Percentiles rank a stretch among this genome's conserved stretches.
These are phyloP conservation scores for Tolypocladium tropicale DNA, from an alignment of 2,329 filamentous ascomycete genomes.

Conservation along the genomic window DNA sequence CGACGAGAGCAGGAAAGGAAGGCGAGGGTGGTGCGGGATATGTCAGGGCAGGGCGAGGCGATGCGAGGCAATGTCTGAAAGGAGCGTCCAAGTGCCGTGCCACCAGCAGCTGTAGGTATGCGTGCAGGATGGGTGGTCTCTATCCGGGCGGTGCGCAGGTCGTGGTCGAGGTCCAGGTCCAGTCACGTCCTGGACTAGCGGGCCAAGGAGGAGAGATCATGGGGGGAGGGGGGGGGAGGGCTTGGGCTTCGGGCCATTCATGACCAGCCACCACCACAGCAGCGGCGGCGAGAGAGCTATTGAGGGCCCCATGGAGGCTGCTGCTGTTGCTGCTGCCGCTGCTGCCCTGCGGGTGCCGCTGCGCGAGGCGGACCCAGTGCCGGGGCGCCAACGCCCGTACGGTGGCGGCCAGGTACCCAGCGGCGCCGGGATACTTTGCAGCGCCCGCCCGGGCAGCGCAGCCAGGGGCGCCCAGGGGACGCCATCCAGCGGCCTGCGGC, in stretches of 20 bases:
- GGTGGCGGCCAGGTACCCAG: not conserved
- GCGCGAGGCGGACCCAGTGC: not conserved
- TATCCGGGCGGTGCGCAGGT: not conserved
- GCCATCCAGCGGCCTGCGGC: not conserved
- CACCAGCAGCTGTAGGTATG: not conserved
- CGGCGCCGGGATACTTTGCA: not conserved
- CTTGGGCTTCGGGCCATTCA: not conserved
- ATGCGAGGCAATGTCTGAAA: not conserved
- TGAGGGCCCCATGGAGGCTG: not conserved
- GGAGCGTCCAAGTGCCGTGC: conserved; percentile 1
- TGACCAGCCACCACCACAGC: not conserved
- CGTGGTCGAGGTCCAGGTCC: not conserved
- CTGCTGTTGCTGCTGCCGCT: no score
- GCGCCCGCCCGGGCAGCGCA: no score
- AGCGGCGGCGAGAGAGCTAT: not conserved
- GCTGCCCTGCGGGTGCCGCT: no score
- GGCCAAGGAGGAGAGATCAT: not conserved
- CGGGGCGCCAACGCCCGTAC: not conserved
- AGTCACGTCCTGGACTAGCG: not conserved
- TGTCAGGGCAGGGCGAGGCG: conserved; percentile 1
- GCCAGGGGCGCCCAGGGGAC: not conserved
- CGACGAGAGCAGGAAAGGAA: not conserved
- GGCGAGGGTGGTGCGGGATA: not conserved
- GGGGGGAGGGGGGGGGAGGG: no score
- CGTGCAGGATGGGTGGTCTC: not conserved